Evolutionary conservation across 495 filamentous ascomycete species (phyloP).

Genomic region (Xylaria intraflava): DNA sequence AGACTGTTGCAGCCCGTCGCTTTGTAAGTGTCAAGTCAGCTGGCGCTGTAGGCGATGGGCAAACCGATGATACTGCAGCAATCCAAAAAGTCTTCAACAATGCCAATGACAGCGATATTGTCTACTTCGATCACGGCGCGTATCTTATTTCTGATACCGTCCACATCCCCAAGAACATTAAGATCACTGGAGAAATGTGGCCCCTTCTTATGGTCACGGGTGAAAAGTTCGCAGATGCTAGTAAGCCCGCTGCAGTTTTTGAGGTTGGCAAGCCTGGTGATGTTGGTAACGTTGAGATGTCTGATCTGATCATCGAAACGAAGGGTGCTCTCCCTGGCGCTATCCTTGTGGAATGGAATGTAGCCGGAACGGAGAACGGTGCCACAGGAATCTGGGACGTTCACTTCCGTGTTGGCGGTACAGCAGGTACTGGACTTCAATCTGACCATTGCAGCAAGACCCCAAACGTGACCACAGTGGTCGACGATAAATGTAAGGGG

Average conservation of each 20-base stretch:
- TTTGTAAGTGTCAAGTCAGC: constrained; percentile 70
- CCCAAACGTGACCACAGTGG: constrained; percentile 49
- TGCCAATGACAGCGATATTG: constrained; percentile 53
- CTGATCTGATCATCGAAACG: constrained; percentile 74
- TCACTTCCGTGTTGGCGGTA: constrained; percentile 80
- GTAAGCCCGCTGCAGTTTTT: constrained; percentile 64
- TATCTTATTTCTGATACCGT: constrained; percentile 82
- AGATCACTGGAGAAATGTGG: constrained; percentile 87
- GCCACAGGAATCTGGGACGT: constrained; percentile 84
- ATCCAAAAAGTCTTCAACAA: constrained; percentile 68
- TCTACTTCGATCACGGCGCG: constrained; percentile 89
- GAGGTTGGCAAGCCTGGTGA: constrained; percentile 77
- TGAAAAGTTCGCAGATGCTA: constrained; percentile 57
- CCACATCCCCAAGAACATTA: constrained; percentile 69
- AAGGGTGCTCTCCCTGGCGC: constrained; percentile 75
- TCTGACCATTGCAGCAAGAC: constrained; percentile 68
- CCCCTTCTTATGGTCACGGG: constrained; percentile 82
- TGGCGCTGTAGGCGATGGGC: constrained; percentile 75
- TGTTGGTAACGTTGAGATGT: constrained; percentile 72
- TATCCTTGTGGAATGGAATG: constrained; percentile 87
- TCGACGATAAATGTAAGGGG: constrained; percentile 56
- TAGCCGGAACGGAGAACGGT: constrained; percentile 59
- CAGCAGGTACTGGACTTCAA: constrained; percentile 73
- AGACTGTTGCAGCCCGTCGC: constrained; percentile 45
- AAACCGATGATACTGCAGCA: constrained; percentile 58